Percentiles rank a stretch among this genome's conserved stretches.
Conservation (phyloP, 148 eudicot genomes). For the Hydrangea macrophylla region DNA sequence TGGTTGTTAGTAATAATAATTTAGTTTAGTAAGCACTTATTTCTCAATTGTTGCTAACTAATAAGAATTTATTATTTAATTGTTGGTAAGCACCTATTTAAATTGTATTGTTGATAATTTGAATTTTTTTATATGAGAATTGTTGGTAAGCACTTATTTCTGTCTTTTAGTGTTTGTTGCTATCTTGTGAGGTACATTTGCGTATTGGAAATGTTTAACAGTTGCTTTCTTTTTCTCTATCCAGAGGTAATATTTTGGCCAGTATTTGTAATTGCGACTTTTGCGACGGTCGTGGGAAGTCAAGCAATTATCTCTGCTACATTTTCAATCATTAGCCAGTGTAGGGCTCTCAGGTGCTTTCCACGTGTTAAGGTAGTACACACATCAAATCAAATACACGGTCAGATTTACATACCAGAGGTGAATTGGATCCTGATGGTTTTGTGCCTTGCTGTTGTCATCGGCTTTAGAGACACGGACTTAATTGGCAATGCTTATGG, state of each 20-base stretch:
- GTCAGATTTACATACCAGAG: constrained; percentile 48
- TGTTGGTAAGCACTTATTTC: constrained; percentile 1
- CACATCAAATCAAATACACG: constrained; percentile 40
- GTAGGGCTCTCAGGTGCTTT: constrained; percentile 46
- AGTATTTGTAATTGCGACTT: constrained; percentile 35
- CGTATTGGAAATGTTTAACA: no score
- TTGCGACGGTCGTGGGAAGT: constrained; percentile 49
- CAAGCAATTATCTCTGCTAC: constrained; percentile 53
- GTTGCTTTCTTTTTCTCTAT: background rate
- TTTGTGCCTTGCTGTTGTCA: constrained; percentile 38
- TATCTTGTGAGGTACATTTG: no score
- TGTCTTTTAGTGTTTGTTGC: background rate
- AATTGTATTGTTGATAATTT: no score
- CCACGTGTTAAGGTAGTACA: constrained; percentile 44
- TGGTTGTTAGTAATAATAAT: no score
- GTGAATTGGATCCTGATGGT: constrained; percentile 49
- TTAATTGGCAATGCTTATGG: constrained; percentile 52
- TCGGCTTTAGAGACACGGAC: constrained; percentile 46
- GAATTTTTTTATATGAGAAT: no score
- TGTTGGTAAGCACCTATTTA: no score
- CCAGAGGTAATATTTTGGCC: constrained; percentile 51
- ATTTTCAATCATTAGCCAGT: constrained; percentile 47
- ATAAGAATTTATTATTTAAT: no score
- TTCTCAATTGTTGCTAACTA: no score
- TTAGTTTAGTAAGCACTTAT: no score